Conservation (phyloP, 2,329 filamentous ascomycete genomes). For the Leptographium flavum region DNA sequence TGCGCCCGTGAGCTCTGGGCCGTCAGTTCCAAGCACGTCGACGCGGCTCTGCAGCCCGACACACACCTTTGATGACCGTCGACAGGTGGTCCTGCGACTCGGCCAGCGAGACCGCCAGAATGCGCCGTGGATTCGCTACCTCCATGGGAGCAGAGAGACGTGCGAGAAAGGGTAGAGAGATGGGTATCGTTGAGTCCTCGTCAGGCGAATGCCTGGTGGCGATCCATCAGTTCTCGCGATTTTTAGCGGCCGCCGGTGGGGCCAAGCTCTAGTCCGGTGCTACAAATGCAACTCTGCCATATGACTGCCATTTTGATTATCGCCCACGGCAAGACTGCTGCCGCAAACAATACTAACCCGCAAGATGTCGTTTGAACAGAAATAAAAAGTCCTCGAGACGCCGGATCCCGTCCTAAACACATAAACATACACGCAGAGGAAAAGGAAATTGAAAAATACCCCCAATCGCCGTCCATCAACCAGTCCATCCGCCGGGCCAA, state of each 20-base stretch:
- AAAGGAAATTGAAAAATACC: neutral
- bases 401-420: conserved; percentile 1
- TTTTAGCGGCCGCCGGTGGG: conserved; percentile 1
- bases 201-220: too few species aligned
- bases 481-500: neutral
- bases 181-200: too few species aligned
- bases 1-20: conserved; percentile 37
- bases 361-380: neutral
- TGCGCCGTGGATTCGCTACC: conserved; percentile 37
- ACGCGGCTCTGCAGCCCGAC: neutral
- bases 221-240: neutral
- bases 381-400: conserved; percentile 2
- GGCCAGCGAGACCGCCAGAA: conserved; percentile 41
- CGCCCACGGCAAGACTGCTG: neutral
- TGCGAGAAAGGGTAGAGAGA: too few species aligned
- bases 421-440: neutral
- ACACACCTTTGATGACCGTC: conserved; percentile 37
- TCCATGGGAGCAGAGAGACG: too few species aligned
- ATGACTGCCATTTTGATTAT: neutral
- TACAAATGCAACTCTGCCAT: neutral
- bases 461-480: neutral
- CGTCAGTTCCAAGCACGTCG: neutral
- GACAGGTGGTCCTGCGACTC: conserved; percentile 31
- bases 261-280: neutral
- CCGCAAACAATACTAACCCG: neutral